Evolutionary conservation across 345 rosid species (phyloP).

Genomic region (Psidium guajava): DNA sequence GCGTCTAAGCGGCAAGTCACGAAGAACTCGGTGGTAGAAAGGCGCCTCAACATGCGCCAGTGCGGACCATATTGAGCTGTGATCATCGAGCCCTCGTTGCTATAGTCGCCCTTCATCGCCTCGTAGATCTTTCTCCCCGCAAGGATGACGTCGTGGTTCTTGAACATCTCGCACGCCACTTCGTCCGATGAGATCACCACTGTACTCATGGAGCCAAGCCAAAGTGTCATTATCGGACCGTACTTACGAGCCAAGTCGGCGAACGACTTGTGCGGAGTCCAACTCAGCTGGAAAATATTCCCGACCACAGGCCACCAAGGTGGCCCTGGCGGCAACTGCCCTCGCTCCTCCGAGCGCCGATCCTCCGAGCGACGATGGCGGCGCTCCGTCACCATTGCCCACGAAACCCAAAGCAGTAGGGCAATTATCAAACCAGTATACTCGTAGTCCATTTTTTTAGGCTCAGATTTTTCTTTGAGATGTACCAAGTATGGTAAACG

Average conservation of each 20-base stretch:
- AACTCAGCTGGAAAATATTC: constrained; percentile 48
- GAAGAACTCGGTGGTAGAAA: constrained; percentile 60
- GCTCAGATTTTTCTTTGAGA: background rate
- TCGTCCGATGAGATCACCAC: constrained; percentile 61
- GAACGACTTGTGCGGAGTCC: constrained; percentile 43
- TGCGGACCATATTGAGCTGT: constrained; percentile 70
- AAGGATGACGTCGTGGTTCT: constrained; percentile 53
- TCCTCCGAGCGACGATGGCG: constrained; percentile 16
- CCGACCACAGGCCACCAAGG: constrained; percentile 53
- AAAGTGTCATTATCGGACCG: constrained; percentile 70
- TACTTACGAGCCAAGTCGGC: constrained; percentile 29
- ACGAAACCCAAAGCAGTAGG: constrained; percentile 26
- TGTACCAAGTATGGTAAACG: background rate
- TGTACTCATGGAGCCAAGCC: constrained; percentile 66
- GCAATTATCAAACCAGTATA: constrained; percentile 14
- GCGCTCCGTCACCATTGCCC: constrained; percentile 23
- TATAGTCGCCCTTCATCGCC: constrained; percentile 50
- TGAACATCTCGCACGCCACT: constrained; percentile 65
- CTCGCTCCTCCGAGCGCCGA: constrained; percentile 8
- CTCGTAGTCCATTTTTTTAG: constrained; percentile 18
- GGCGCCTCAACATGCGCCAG: constrained; percentile 66
- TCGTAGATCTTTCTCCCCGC: constrained; percentile 79
- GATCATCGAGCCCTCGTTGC: constrained; percentile 53
- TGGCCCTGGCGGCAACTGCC: constrained; percentile 57
- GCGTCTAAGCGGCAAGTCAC: constrained; percentile 50